Conservation (phyloP, 2,329 filamentous ascomycete genomes). For the Alternaria arborescens region DNA sequence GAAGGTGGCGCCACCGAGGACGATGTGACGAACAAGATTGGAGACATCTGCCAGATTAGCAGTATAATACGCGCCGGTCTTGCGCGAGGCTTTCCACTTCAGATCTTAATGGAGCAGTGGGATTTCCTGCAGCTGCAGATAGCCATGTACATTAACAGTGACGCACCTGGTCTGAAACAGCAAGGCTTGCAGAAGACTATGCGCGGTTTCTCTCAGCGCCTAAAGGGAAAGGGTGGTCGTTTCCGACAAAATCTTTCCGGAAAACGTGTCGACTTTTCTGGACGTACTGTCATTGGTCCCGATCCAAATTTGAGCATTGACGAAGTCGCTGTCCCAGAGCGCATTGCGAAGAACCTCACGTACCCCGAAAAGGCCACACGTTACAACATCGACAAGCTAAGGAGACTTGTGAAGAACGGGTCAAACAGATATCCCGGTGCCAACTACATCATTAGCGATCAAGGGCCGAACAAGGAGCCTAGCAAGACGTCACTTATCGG, state of each 20-base stretch:
- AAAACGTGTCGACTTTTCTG: slow-evolving; percentile 98
- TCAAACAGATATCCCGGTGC: slow-evolving; percentile 85
- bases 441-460: slow-evolving; percentile 75
- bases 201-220: slow-evolving; percentile 89
- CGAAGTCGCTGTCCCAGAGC: slow-evolving; percentile 87
- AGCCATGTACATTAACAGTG: slow-evolving; percentile 97
- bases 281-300: slow-evolving; percentile 95
- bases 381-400: slow-evolving; percentile 85
- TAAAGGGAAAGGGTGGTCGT: slow-evolving; percentile 97
- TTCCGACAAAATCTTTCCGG: slow-evolving; percentile 97
- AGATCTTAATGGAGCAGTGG: slow-evolving; percentile 97
- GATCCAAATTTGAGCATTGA: slow-evolving; percentile 95
- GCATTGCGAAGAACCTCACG: slow-evolving; percentile 96
- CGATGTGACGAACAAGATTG: slow-evolving; percentile 95
- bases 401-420: slow-evolving; percentile 77
- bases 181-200: slow-evolving; percentile 87
- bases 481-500: slow-evolving; percentile 76
- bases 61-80: slow-evolving; percentile 84
- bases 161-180: slow-evolving; percentile 90
- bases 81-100: slow-evolving; percentile 81
- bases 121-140: slow-evolving; percentile 95
- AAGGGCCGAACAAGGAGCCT: slow-evolving; percentile 55
- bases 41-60: slow-evolving; percentile 93
- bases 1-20: slow-evolving; percentile 95
- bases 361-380: slow-evolving; percentile 89